Evolutionary conservation across 768 basidiomycete genomes (phyloP).

Genomic region (Psilocybe sp.): DNA sequence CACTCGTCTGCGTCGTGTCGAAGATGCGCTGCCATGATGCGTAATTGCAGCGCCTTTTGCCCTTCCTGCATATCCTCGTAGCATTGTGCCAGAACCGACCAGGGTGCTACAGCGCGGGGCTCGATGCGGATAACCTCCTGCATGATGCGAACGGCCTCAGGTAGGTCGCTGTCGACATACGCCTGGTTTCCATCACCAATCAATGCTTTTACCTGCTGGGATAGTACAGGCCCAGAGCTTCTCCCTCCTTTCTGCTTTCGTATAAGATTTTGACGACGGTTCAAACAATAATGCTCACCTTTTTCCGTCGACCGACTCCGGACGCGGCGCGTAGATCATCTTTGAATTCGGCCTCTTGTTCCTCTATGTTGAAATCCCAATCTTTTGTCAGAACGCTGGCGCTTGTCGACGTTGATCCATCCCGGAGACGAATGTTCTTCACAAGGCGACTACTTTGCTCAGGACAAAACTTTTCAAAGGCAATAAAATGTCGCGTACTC

Average conservation of each 20-base stretch:
- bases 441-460: slow-evolving; percentile 55
- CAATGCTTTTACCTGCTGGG: slow-evolving; percentile 67
- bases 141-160: slow-evolving; percentile 74
- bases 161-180: slow-evolving; percentile 68
- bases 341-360: slow-evolving; percentile 65
- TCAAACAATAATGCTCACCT: slow-evolving; percentile 28
- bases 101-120: slow-evolving; percentile 77
- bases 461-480: background rate
- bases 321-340: slow-evolving; percentile 75
- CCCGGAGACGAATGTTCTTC: slow-evolving; percentile 55
- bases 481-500: slow-evolving; percentile 31
- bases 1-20: slow-evolving; percentile 83
- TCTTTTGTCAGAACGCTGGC: slow-evolving; percentile 54
- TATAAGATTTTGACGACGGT: background rate
- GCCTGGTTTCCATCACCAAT: slow-evolving; percentile 88
- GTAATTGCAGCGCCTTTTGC: slow-evolving; percentile 74
- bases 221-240: slow-evolving; percentile 50
- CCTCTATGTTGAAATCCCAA: slow-evolving; percentile 74
- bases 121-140: slow-evolving; percentile 94
- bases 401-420: slow-evolving; percentile 34
- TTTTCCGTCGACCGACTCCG: slow-evolving; percentile 60
- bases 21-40: slow-evolving; percentile 90
- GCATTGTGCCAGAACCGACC: slow-evolving; percentile 86
- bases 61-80: slow-evolving; percentile 69
- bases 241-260: slow-evolving; percentile 36